These are phyloP conservation scores for Aureobasidium sp. DNA, from an alignment of 2,329 filamentous ascomycete genomes.

Conservation along the genomic window DNA sequence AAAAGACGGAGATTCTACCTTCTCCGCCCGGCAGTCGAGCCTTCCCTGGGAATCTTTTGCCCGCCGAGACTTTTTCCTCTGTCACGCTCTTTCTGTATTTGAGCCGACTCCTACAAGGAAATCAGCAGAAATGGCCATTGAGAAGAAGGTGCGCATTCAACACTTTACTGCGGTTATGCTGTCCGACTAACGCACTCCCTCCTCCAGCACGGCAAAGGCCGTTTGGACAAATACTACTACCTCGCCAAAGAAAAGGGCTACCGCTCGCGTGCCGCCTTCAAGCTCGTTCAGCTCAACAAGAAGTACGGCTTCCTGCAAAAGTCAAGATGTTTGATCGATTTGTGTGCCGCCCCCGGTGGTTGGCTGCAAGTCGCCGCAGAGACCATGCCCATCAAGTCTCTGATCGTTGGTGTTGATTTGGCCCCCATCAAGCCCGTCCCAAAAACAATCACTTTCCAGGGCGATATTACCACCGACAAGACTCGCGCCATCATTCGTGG, in stretches of 20 bases:
- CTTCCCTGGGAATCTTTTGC: too few relatives aligned
- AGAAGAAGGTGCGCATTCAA: constrained; percentile 77
- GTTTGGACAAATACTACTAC: constrained; percentile 99
- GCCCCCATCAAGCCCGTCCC: constrained; percentile 97
- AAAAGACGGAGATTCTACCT: constrained; percentile 5
- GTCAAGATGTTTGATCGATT: constrained; percentile 95
- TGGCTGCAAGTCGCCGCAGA: constrained; percentile 98
- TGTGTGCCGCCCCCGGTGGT: constrained; percentile 96
- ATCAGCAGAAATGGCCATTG: constrained; percentile 79
- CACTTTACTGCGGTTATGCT: constrained; percentile 8
- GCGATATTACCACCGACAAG: constrained; percentile 98
- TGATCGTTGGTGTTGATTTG: constrained; percentile 96
- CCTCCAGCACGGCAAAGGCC: constrained; percentile 87
- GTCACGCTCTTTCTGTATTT: neutral
- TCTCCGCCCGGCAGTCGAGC: neutral
- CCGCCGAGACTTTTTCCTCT: constrained; percentile 15
- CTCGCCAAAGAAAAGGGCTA: constrained; percentile 99
- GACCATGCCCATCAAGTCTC: constrained; percentile 89
- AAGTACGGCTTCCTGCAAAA: constrained; percentile 99
- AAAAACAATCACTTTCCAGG: constrained; percentile 94
- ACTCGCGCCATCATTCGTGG: constrained; percentile 89
- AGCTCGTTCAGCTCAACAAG: constrained; percentile 98
- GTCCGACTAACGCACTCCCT: neutral
- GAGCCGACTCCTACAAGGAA: neutral
- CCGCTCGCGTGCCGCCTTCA: constrained; percentile 95